Conservation (phyloP, 208 protist species). For the Trypanosoma mega region DNA sequence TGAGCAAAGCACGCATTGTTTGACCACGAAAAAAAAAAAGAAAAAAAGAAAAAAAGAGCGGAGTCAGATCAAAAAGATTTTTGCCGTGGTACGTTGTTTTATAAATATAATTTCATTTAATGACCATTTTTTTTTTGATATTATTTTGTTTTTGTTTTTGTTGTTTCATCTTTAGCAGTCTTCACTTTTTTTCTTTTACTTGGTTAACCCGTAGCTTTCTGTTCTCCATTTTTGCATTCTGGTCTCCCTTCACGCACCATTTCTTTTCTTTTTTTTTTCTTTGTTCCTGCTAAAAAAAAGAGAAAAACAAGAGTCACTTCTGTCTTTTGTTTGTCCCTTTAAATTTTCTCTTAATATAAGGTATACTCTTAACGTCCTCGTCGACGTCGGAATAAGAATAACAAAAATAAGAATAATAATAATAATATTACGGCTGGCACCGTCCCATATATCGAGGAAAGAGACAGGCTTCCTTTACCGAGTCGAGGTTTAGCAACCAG, state of each 20-base stretch:
- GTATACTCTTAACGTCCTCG: too few relatives aligned
- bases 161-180: constrained; percentile 11
- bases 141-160: background rate
- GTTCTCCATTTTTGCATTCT: background rate
- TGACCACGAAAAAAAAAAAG: too few relatives aligned
- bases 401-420: too few relatives aligned
- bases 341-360: too few relatives aligned
- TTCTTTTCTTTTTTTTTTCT: constrained; percentile 1
- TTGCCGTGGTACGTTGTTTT: too few relatives aligned
- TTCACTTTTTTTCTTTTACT: background rate
- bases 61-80: constrained; percentile 9
- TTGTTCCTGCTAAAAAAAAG: too few relatives aligned
- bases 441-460: constrained; percentile 96
- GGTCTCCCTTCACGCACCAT: background rate
- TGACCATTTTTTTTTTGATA: background rate
- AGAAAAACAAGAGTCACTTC: too few relatives aligned
- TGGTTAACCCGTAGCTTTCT: background rate
- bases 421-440: constrained; percentile 90
- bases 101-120: too few relatives aligned
- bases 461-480: constrained; percentile 96
- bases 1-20: too few relatives aligned
- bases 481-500: constrained; percentile 95
- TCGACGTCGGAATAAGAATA: too few relatives aligned
- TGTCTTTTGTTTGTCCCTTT: constrained; percentile 1
- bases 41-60: too few relatives aligned